Percentiles rank a stretch among this genome's conserved stretches.
Conservation (phyloP, 2,329 filamentous ascomycete species). For the Sporothrix inflata region DNA sequence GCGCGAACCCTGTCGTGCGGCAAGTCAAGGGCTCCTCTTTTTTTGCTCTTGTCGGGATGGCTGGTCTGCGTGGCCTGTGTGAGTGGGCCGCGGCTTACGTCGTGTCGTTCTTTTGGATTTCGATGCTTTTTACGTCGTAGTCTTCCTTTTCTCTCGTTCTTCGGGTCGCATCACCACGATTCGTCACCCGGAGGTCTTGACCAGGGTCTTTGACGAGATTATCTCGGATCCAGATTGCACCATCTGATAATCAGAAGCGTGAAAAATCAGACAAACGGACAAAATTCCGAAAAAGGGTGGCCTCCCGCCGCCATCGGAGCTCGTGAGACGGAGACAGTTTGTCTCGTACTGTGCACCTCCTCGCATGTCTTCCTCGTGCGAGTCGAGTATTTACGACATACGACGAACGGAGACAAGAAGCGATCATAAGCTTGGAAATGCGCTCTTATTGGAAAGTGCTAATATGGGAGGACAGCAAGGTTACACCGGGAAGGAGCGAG, state of each 20-base stretch:
- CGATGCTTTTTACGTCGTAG: neutral
- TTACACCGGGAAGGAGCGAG: neutral
- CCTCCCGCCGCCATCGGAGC: slow-evolving; percentile 3
- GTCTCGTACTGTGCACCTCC: neutral
- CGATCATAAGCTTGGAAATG: neutral
- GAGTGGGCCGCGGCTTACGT: neutral
- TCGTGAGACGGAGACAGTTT: too few relatives aligned
- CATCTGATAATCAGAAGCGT: neutral
- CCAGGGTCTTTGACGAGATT: slow-evolving; percentile 1
- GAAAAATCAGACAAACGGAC: neutral
- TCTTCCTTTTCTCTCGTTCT: neutral
- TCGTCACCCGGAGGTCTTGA: neutral
- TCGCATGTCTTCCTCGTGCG: neutral
- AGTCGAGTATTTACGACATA: neutral
- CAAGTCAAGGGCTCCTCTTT: neutral
- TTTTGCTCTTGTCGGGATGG: neutral
- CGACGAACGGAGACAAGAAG: neutral
- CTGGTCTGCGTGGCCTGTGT: neutral
- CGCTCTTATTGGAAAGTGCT: neutral
- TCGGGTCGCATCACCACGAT: neutral
- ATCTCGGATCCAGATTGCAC: slow-evolving; percentile 1
- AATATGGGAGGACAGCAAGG: neutral
- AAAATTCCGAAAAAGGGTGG: neutral
- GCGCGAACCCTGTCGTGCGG: slow-evolving; percentile 14
- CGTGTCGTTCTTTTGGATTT: neutral